Evolutionary conservation across 352 stramenopile genomes (phyloP).

Genomic region (Globisporangium echinulatum): DNA sequence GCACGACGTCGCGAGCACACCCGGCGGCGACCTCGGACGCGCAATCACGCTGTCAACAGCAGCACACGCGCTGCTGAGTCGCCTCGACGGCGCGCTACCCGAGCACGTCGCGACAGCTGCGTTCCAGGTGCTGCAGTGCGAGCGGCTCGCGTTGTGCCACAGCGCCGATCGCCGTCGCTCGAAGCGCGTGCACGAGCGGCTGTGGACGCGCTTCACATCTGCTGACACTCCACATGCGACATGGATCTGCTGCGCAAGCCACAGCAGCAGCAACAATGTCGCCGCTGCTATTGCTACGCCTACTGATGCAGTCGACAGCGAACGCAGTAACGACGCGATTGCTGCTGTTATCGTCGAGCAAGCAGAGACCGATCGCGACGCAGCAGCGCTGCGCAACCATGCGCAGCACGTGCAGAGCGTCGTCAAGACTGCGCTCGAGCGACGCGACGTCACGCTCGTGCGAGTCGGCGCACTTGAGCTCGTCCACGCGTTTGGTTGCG

Average conservation of each 20-base stretch:
- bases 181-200: constrained; percentile 13
- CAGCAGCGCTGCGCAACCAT: constrained; percentile 22
- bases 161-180: constrained; percentile 14
- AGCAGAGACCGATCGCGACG: constrained; percentile 16
- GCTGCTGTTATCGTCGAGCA: constrained; percentile 3
- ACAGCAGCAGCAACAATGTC: not conserved
- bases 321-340: constrained; percentile 10
- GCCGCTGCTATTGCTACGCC: constrained; percentile 8
- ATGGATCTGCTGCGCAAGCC: constrained; percentile 43
- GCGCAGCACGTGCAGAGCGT: constrained; percentile 20
- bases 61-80: constrained; percentile 14
- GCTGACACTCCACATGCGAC: constrained; percentile 21
- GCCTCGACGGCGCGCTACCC: constrained; percentile 5
- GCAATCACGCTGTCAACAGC: constrained; percentile 25
- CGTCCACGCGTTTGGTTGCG: constrained; percentile 45
- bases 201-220: constrained; percentile 55
- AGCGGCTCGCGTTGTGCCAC: constrained; percentile 39
- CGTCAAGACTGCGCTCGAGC: constrained; percentile 42
- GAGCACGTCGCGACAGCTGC: constrained; percentile 21
- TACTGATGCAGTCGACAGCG: not conserved
- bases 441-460: constrained; percentile 28
- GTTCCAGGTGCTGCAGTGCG: constrained; percentile 30
- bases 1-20: constrained; percentile 6
- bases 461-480: constrained; percentile 48
- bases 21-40: constrained; percentile 17